phyloP scores from a whole-genome alignment of 1,284 basidiomycete genomes.

The Trametes pubescens region DNA sequence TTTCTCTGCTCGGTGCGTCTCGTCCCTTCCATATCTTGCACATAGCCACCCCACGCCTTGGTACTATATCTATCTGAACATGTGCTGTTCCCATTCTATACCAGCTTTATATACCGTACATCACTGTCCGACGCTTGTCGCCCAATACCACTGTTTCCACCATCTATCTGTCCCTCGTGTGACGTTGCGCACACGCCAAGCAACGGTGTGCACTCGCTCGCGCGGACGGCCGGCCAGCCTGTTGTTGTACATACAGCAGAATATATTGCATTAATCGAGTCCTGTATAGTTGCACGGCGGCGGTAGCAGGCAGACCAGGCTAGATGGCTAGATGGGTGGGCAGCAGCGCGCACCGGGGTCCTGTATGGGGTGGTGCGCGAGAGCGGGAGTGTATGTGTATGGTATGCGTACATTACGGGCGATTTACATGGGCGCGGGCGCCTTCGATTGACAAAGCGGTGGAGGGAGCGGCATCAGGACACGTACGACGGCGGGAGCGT shows the following conservation, averaged over 20 bases:
- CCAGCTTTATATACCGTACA: conserved; percentile 32
- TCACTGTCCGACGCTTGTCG: conserved; percentile 11
- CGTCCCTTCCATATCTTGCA: background rate
- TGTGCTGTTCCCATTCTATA: conserved; percentile 32
- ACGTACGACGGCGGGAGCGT: conserved; percentile 34
- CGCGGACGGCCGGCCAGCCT: conserved; percentile 6
- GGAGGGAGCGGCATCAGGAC: background rate
- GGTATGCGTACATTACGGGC: conserved; percentile 24
- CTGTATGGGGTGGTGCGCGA: conserved; percentile 4
- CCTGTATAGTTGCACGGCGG: conserved; percentile 7
- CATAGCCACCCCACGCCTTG: background rate
- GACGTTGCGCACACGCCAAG: too few species aligned
- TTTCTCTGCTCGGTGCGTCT: conserved; percentile 16
- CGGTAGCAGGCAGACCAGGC: conserved; percentile 1
- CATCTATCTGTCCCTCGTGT: too few species aligned
- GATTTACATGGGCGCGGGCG: conserved; percentile 10
- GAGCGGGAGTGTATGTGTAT: conserved; percentile 7
- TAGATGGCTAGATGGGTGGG: background rate
- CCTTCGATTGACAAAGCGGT: background rate
- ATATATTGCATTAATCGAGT: conserved; percentile 45
- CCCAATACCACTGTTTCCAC: conserved; percentile 9
- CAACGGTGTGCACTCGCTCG: too few species aligned
- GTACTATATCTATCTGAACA: conserved; percentile 26
- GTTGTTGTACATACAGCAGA: conserved; percentile 15
- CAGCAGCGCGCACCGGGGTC: background rate